Base-by-base conservation (phyloP, 805 yeast genomes). In the Ogataea nonfermentans region DNA sequence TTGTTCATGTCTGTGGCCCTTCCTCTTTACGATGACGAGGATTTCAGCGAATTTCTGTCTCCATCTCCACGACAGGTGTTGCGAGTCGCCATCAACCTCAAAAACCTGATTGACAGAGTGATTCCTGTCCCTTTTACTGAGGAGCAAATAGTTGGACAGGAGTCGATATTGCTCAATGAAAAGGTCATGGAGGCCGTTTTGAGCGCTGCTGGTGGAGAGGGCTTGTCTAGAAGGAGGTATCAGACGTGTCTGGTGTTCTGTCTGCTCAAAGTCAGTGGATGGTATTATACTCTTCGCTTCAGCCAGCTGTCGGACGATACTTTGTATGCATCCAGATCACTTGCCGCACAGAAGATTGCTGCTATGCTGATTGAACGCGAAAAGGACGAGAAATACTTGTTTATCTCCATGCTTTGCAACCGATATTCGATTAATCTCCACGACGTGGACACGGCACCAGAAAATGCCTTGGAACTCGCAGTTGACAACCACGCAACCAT, bases 381-480 rank as follows among this genome's bases (percentile, higher is more conserved):
- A 53, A 44, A 55, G 41, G 78, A 78, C 41, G 82, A 78, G 45
- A 72, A 73, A 40, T 78, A 78, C 55, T 63, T 86, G 48, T 84
- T 87, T 55, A 71, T 84, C 51, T 80, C 82, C 20, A 74, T 88
- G 81, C 68, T 88, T 14, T 81, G 91, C 56, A 89, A 81, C 53
- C 68, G 95, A 22, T 88, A 79, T 62, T 67, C 76, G 17, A 79
- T 86, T 48, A 76, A 74, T 47, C 68, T 84, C 33, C 74, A 79
- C 49, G 84, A 78, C 32, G 70, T 57, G 20, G 89, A 82, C 48
- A 62, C 79, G 1, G 68, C 59, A 4, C 91, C 95, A 0, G 63
- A 73, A n/a, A 82, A 77, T 61, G 95, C 89, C 0, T 64, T 88
- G 47, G 96, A 88, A 57, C 61, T 87, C 53, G 95, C 95, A 0